Base-by-base conservation (phyloP, 495 filamentous ascomycete genomes). In the Neurospora hispaniola region DNA sequence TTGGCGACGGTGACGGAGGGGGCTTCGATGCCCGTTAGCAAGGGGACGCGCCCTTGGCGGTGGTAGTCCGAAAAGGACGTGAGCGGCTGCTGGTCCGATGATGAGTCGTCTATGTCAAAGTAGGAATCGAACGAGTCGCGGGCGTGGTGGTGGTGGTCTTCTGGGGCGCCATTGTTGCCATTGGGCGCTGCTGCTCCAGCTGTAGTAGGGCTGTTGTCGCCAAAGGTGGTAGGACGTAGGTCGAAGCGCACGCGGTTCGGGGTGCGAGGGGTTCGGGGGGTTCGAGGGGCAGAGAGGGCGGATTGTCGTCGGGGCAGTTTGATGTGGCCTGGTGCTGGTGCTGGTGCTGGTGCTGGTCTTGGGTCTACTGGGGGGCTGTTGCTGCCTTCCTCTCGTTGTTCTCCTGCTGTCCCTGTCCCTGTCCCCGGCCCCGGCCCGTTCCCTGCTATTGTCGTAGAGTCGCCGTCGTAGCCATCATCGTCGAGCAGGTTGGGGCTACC, bases 231-330 rank as follows among this genome's bases (percentile, higher is more conserved):
- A 68, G 82, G 80, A 76, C 82, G 80, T n/a, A 97, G 84, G 69
- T 97, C 90, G 82, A 99, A 99, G 71, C 93, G 90, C 42, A 99
- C 96, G 43, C 94, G 88, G 78, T 94, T 93, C 11, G 89, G 87
- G 1, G 93, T 98, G 66, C 94, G 87, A 31, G 94, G 93, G 12
- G 89, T 89, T 40, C 88, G 85, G 46, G 85, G 88, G 14, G 74
- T 74, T 7, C 70, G 74, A 5, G 70, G 69, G 6, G 12, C 23
- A 2, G 20, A 62, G 54, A 62, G 54, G 54, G 54, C 54, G 54
- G 54, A 62, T 31, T 62, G 54, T 31, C 54, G 54, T 62, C 54
- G 54, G 5, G 11, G 54, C 12, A 62, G 54, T 0, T 31, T 62
- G 46, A 23, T 23, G 20, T 54, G 20, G 31, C 54, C 54, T 16